phyloP scores from a whole-genome alignment of 805 yeast genomes.

The Priceomyces medius region DNA sequence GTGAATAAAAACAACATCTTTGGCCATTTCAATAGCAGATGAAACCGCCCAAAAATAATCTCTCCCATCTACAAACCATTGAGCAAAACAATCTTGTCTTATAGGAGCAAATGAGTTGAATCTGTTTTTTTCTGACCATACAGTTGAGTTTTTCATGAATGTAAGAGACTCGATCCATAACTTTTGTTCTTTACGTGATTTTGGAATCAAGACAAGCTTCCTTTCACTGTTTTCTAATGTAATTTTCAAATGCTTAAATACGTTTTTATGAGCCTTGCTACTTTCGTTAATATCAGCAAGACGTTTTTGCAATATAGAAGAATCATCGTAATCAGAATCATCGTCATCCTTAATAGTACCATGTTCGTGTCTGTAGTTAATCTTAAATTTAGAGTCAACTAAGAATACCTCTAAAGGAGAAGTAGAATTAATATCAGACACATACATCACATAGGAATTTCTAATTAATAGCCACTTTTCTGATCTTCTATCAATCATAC shows the following conservation, averaged over 20 bases:
- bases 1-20: constrained; percentile 88
- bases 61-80: constrained; percentile 95
- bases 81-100: constrained; percentile 80
- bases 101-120: constrained; percentile 94
- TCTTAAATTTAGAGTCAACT: constrained; percentile 73
- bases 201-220: constrained; percentile 68
- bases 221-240: constrained; percentile 74
- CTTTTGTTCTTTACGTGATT: constrained; percentile 60
- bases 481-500: constrained; percentile 88
- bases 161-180: constrained; percentile 76
- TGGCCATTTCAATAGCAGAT: constrained; percentile 88
- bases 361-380: constrained; percentile 47
- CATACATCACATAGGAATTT: constrained; percentile 80
- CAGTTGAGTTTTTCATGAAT: constrained; percentile 62
- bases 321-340: constrained; percentile 47
- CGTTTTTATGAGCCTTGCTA: constrained; percentile 36
- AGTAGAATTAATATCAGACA: constrained; percentile 81
- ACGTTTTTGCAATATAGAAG: constrained; percentile 25
- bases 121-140: constrained; percentile 74
- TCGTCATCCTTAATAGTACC: constrained; percentile 27
- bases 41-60: constrained; percentile 97
- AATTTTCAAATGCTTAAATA: constrained; percentile 52
- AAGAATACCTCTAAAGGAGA: constrained; percentile 88
- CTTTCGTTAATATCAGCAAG: constrained; percentile 22
- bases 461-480: constrained; percentile 90